Conservation (phyloP, 352 stramenopile genomes). For the Blastocystis sp. region DNA sequence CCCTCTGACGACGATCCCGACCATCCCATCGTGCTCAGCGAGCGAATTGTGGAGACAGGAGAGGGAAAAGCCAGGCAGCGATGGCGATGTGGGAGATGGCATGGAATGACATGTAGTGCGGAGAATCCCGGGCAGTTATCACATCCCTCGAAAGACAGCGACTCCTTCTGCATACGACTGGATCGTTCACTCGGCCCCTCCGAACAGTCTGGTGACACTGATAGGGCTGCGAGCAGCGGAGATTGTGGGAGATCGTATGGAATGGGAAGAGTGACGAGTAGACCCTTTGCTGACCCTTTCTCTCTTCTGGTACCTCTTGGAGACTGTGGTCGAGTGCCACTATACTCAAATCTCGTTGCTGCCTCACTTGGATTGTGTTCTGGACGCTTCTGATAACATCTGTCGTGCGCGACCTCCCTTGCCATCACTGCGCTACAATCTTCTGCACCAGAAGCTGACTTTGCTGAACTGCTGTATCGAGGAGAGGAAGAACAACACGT, state of each 20-base stretch:
- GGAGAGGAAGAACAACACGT: neutral
- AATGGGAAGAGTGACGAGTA: neutral
- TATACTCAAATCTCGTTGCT: neutral
- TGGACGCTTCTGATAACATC: neutral
- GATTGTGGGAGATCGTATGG: constrained; percentile 6
- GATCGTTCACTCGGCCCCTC: neutral
- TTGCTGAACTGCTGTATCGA: constrained; percentile 53
- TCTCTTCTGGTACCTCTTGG: constrained; percentile 46
- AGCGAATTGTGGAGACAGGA: neutral
- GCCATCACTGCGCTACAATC: constrained; percentile 10
- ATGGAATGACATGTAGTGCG: neutral
- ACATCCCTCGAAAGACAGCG: neutral
- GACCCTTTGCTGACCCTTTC: neutral
- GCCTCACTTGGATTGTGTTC: constrained; percentile 6
- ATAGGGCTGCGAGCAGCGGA: neutral
- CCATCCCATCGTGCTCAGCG: neutral
- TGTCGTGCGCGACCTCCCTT: neutral
- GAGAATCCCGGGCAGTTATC: neutral
- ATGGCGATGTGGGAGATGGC: neutral
- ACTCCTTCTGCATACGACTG: neutral
- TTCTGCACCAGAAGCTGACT: constrained; percentile 38
- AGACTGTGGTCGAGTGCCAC: constrained; percentile 41
- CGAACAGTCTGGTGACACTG: neutral
- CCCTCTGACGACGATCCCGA: neutral
- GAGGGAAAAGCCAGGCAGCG: neutral